Evolutionary conservation across 176 grass and related monocot genomes (phyloP), one percentile per base, ranked within the genome.

Genomic region (Eragrostis nindensis): DNA sequence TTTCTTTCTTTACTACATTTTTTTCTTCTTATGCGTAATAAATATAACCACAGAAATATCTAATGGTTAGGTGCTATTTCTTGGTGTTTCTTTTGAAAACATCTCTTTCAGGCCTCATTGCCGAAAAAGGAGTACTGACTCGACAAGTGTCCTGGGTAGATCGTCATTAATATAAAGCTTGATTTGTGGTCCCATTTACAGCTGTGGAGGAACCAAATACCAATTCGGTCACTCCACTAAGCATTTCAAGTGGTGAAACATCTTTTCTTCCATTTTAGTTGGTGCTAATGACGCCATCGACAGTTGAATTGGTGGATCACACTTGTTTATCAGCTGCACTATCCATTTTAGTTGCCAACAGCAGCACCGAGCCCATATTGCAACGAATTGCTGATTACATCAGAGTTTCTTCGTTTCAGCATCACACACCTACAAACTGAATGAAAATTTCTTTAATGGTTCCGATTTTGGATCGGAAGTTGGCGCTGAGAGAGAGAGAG

Each of bases 231-330:
- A 53, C 69, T 24, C 30, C 57, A 42, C n/a, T 42, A 16, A 66
- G 13, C 60, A 66, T 65, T 83, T 44, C 46, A 43, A 19, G 60
- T 65, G 80, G 66, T 42, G 69, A 25, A 74, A 65, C 3, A 52
- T 66, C 57, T 65, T 82, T 82, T n/a, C n/a, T n/a, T n/a, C n/a
- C n/a, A n/a, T 32, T 13, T 26, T 1, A 17, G 12, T 12, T 63
- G 43, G 18, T 65, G 69, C 21, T 50, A 40, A 39, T 82, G 36
- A 82, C 69, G 45, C 32, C 30, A 64, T 8, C 8, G 19, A 40
- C 40, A 69, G 36, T 7, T 7, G 44, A 63, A 63, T 62, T 64
- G 57, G 16, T 30, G 80, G 70, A 73, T 13, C 59, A 59, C 70
- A 83, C 70, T 74, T 64, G 59, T 29, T 21, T 27, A 41, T 47